A percentile compares a stretch with the other conserved stretches of the same genome.
Evolutionary conservation across 768 basidiomycete genomes (phyloP).

Genomic region (Kwoniella newhampshirensis): DNA sequence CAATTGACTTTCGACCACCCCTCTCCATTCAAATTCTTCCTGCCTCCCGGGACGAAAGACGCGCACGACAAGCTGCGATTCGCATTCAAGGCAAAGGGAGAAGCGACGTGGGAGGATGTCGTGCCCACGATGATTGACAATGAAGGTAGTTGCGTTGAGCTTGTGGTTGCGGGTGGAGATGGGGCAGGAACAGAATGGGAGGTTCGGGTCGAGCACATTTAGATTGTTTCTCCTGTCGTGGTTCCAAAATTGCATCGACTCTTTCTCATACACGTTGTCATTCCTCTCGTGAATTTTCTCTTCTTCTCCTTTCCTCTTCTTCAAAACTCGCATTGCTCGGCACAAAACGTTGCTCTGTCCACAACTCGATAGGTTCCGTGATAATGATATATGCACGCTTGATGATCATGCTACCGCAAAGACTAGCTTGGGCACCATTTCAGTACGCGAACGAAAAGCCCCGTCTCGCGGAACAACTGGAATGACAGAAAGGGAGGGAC

Average conservation of each 20-base stretch:
- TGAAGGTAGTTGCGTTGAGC: constrained; percentile 2
- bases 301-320: too few relatives aligned
- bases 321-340: too few relatives aligned
- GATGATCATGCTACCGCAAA: not conserved
- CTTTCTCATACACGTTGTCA: too few relatives aligned
- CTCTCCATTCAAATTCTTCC: constrained; percentile 19
- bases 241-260: too few relatives aligned
- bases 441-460: too few relatives aligned
- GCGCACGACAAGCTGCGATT: not conserved
- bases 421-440: too few relatives aligned
- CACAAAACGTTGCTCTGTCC: too few relatives aligned
- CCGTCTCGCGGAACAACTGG: too few relatives aligned
- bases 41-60: constrained; percentile 8
- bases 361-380: too few relatives aligned
- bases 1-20: constrained; percentile 13
- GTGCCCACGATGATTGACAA: not conserved
- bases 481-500: too few relatives aligned
- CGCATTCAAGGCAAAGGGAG: constrained; percentile 1
- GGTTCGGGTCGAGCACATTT: constrained; percentile 15
- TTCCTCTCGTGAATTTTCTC: too few relatives aligned
- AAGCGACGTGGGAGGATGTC: constrained; percentile 3
- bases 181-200: constrained; percentile 7
- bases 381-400: not conserved
- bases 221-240: not conserved
- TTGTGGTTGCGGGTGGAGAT: not conserved